These are phyloP conservation scores for Nannochloropsis oceanica DNA, from an alignment of 108 stramenopile species.

Conservation along the genomic window DNA sequence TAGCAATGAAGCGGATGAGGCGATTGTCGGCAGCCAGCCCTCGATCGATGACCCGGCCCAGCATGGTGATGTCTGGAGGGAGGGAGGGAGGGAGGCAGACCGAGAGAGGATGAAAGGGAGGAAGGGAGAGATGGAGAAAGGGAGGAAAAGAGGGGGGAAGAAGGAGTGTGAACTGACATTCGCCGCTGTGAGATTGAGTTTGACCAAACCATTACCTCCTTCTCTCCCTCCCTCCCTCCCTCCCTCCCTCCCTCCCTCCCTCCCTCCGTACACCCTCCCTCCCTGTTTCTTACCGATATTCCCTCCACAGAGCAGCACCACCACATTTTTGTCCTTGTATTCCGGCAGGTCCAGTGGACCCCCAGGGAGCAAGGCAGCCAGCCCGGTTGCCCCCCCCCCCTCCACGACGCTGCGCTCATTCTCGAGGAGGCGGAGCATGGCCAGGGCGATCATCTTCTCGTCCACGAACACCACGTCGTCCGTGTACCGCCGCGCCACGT, in stretches of 20 bases:
- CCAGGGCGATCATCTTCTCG: conserved; percentile 73
- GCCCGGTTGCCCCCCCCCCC: conserved; percentile 56
- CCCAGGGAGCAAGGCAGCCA: conserved; percentile 77
- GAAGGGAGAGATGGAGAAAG: background rate
- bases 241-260: too few species aligned
- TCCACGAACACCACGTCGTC: conserved; percentile 54
- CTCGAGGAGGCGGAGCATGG: conserved; percentile 79
- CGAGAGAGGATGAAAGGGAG: too few species aligned
- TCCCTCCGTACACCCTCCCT: too few species aligned
- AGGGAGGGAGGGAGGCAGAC: too few species aligned
- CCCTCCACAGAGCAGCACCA: conserved; percentile 85
- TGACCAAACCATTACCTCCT: too few species aligned
- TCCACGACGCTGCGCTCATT: conserved; percentile 90
- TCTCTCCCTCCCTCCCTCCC: too few species aligned
- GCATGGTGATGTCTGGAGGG: too few species aligned
- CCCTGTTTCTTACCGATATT: too few species aligned
- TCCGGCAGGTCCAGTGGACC: conserved; percentile 60
- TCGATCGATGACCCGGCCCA: conserved; percentile 70
- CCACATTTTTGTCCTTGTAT: conserved; percentile 75
- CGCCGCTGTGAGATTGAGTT: too few species aligned
- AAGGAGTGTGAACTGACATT: too few species aligned
- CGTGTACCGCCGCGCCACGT: conserved; percentile 66
- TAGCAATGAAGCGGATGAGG: conserved; percentile 70
- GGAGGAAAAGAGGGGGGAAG: background rate
- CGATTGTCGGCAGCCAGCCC: conserved; percentile 84